These are phyloP conservation scores for Leishmania aethiopica DNA, from an alignment of 208 protist genomes.

Conservation along the genomic window DNA sequence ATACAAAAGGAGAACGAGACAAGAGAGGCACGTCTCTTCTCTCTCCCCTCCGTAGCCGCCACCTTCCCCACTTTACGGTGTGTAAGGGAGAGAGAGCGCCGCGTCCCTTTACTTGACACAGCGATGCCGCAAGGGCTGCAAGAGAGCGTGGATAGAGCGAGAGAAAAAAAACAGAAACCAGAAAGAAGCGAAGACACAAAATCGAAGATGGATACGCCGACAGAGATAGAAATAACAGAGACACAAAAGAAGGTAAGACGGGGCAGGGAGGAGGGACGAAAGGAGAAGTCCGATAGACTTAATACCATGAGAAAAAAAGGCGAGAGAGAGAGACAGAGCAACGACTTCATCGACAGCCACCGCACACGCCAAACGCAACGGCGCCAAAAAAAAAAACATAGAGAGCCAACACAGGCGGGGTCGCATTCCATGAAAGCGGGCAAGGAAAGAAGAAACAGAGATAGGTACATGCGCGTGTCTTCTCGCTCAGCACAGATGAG, in stretches of 20 bases:
- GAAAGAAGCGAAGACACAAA: not conserved
- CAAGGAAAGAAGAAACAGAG: not conserved
- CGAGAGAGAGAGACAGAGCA: not conserved
- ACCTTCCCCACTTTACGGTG: not conserved
- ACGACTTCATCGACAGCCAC: not conserved
- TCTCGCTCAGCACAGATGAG: not conserved
- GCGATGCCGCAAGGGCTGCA: conserved; percentile 4
- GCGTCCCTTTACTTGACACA: not conserved
- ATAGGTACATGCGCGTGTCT: not conserved
- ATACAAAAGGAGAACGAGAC: not conserved
- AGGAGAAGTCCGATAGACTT: not conserved
- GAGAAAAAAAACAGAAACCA: not conserved
- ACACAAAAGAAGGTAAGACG: not conserved
- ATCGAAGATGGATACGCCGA: not conserved
- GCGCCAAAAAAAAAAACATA: not conserved
- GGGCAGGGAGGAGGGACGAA: not conserved
- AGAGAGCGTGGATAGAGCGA: not conserved
- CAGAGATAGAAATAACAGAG: not conserved
- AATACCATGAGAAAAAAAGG: not conserved
- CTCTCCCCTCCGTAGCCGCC: not conserved
- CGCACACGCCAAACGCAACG: not conserved
- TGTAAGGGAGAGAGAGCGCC: not conserved
- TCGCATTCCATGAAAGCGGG: not conserved
- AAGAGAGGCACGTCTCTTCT: not conserved
- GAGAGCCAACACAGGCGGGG: not conserved